These are phyloP conservation scores for Vanilla planifolia DNA, from an alignment of 106 monocot species.

Conservation along the genomic window DNA sequence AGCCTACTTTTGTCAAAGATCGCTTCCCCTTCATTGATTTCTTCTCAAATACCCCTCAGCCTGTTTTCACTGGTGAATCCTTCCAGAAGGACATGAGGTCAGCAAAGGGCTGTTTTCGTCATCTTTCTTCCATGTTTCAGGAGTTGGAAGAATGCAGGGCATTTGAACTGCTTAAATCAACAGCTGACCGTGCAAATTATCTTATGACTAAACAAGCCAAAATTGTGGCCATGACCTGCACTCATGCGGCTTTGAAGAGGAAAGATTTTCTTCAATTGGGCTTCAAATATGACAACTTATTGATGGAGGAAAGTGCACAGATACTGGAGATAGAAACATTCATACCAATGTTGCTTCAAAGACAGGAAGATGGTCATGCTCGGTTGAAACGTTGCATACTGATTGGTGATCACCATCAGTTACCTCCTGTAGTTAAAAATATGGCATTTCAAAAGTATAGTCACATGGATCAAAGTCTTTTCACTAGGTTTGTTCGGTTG, in stretches of 20 bases:
- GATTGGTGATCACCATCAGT: conserved; percentile 98
- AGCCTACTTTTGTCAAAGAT: conserved; percentile 70
- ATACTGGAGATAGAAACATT: conserved; percentile 99
- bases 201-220: conserved; percentile 99
- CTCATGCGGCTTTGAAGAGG: conserved; percentile 95
- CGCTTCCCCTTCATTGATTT: conserved; percentile 80
- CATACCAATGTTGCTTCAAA: conserved; percentile 96
- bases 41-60: conserved; percentile 64
- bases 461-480: conserved; percentile 99
- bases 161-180: conserved; percentile 92
- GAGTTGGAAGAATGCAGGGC: conserved; percentile 97
- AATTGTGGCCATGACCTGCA: conserved; percentile 99
- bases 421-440: conserved; percentile 98
- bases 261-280: conserved; percentile 96
- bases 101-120: conserved; percentile 90
- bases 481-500: conserved; percentile 93
- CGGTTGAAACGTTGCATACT: conserved; percentile 91
- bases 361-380: conserved; percentile 97
- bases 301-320: conserved; percentile 99
- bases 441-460: conserved; percentile 99
- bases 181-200: conserved; percentile 98
- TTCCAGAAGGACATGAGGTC: conserved; percentile 94
- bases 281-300: conserved; percentile 94
- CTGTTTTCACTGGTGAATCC: conserved; percentile 69
- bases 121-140: conserved; percentile 93